Percentiles rank a stretch among this genome's conserved stretches.
These are phyloP conservation scores for Termitomyces sp. DNA, from an alignment of 768 basidiomycete species.

Conservation along the genomic window DNA sequence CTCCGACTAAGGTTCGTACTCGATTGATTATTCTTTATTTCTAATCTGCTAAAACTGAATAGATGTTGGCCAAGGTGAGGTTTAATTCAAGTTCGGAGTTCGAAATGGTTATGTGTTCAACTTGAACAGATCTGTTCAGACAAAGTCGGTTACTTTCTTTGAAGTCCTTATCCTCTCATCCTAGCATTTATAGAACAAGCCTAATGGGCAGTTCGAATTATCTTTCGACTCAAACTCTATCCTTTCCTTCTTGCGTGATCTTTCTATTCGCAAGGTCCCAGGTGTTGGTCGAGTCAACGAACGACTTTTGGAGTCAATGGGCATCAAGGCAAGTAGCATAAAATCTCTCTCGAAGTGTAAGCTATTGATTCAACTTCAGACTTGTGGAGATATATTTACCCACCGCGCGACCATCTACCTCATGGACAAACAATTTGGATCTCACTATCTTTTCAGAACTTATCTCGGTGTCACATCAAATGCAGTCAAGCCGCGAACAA, in stretches of 20 bases:
- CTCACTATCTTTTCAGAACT: slow-evolving; percentile 67
- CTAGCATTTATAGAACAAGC: slow-evolving; percentile 65
- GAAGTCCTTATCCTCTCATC: background rate
- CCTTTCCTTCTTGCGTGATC: slow-evolving; percentile 68
- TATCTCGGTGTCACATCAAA: slow-evolving; percentile 88
- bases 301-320: slow-evolving; percentile 78
- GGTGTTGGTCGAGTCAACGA: slow-evolving; percentile 92
- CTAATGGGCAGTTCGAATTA: slow-evolving; percentile 85
- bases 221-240: slow-evolving; percentile 60
- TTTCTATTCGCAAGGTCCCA: slow-evolving; percentile 83
- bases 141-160: slow-evolving; percentile 40
- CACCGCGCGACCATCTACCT: slow-evolving; percentile 69
- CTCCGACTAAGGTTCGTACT: slow-evolving; percentile 78
- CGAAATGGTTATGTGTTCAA: background rate
- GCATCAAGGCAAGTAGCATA: slow-evolving; percentile 58
- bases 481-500: slow-evolving; percentile 62
- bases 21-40: slow-evolving; percentile 6
- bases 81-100: background rate
- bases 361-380: slow-evolving; percentile 35
- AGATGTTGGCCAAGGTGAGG: slow-evolving; percentile 90
- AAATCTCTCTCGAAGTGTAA: background rate
- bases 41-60: background rate
- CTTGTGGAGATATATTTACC: slow-evolving; percentile 83
- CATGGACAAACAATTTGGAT: slow-evolving; percentile 86
- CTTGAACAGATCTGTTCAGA: slow-evolving; percentile 80